Conservation (phyloP, 495 filamentous ascomycete genomes). For the Cercophora newfieldiana region DNA sequence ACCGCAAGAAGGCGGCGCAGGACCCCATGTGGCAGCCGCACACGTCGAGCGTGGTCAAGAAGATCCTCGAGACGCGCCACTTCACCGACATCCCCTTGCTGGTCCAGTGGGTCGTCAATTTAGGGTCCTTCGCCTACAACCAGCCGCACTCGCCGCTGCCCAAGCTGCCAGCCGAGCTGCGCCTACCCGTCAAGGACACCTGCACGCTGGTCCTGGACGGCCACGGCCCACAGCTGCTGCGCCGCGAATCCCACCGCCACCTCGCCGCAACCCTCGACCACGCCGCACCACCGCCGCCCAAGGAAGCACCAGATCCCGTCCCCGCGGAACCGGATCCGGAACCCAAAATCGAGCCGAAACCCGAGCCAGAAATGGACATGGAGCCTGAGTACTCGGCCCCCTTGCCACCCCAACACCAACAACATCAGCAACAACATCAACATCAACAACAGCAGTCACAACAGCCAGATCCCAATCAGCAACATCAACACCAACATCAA, state of each 20-base stretch:
- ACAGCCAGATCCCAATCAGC: not conserved
- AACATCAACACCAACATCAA: not conserved
- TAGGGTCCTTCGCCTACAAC: conserved; percentile 13
- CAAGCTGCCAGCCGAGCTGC: conserved; percentile 11
- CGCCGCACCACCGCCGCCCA: not conserved
- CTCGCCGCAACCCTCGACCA: not conserved
- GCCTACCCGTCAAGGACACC: conserved; percentile 12
- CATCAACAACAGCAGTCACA: not conserved
- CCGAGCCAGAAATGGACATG: not conserved
- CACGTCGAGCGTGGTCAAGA: conserved; percentile 25
- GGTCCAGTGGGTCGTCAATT: conserved; percentile 19
- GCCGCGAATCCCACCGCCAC: conserved; percentile 6
- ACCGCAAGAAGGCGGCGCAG: conserved; percentile 16
- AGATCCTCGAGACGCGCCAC: conserved; percentile 29
- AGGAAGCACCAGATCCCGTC: not conserved
- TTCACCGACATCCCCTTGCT: conserved; percentile 22
- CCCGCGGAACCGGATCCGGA: not conserved
- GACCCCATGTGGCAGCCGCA: conserved; percentile 27
- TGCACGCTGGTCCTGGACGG: conserved; percentile 7
- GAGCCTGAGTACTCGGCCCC: not conserved
- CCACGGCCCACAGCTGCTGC: not conserved
- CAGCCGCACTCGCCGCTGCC: conserved; percentile 13
- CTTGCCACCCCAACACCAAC: not conserved
- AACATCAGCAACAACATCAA: not conserved
- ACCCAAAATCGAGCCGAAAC: not conserved